Percentiles rank a stretch among this genome's conserved stretches.
Conservation (phyloP, 164 flowering plant species). For the Nymphaea thermarum region DNA sequence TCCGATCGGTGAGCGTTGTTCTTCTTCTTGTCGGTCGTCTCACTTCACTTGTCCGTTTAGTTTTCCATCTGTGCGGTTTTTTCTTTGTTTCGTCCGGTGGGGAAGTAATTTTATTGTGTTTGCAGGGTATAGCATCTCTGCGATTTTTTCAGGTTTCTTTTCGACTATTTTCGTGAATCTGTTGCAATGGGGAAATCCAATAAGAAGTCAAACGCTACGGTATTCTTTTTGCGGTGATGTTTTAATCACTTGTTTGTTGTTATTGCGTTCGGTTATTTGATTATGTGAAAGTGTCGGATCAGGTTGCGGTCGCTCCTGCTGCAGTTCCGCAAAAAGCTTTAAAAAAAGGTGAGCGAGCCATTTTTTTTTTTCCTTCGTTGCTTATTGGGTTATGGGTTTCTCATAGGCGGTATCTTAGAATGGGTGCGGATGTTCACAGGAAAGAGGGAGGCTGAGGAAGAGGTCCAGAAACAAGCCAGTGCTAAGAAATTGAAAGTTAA, state of each 20-base stretch:
- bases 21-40: neutral
- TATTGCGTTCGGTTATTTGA: neutral
- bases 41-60: neutral
- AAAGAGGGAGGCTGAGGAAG: slow-evolving; percentile 55
- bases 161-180: neutral
- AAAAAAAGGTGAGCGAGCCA: slow-evolving; percentile 5
- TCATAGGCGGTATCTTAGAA: neutral
- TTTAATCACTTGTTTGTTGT: neutral
- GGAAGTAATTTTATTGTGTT: too few relatives aligned
- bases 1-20: neutral
- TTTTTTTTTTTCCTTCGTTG: neutral
- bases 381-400: neutral
- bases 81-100: too few relatives aligned
- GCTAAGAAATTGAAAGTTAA: slow-evolving; percentile 47
- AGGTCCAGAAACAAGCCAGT: slow-evolving; percentile 24
- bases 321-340: slow-evolving; percentile 4
- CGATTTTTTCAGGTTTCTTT: too few relatives aligned
- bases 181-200: slow-evolving; percentile 11
- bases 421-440: slow-evolving; percentile 1
- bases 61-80: neutral
- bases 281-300: neutral
- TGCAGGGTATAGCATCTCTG: too few relatives aligned
- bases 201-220: slow-evolving; percentile 10
- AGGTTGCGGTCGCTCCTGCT: slow-evolving; percentile 10
- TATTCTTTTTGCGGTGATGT: neutral